Evolutionary conservation across 2,329 filamentous ascomycete species (phyloP), one percentile per base, ranked within the genome.

Genomic region (Ophiostoma ips): DNA sequence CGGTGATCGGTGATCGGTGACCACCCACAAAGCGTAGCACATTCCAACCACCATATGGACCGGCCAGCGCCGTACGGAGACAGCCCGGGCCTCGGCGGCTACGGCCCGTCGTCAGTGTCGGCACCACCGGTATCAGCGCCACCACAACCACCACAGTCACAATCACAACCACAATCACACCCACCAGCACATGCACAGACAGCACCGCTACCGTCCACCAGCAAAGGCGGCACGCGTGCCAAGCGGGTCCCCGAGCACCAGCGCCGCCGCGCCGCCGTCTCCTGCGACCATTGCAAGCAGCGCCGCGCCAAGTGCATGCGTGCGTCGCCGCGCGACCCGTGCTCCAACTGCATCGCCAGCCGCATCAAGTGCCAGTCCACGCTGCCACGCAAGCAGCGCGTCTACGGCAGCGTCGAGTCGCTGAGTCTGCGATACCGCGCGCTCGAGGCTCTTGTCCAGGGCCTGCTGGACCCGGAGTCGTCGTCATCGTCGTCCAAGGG

Each of bases 201-300:
- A 15, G 10, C 13, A 24, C 5, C 38, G 7, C 3, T 19, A 16
- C 4, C 40, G 6, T 13, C 28, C 40, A n/a, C 13, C 15, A 16
- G 15, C 40, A 43, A 43, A 24, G 9, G 21, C 38, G 15, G 24
- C 15, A 18, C 40, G 13, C 46, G 48, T 13, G 45, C 48, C 21
- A 58, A 60, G 51, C 58, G 63, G 51, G 66, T 70, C 12, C 68
- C 68, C 6, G 61, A 64, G 43, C 66, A 69, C 50, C 67, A 68
- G 56, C 62, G 68, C 40, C 68, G 70, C 55, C 61, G 68, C 21
- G 68, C 68, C 47, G 68, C 70, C 55, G 66, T 65, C 15, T 65
- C 62, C 49, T 71, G 68, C 59, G 68, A 71, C 59, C 67, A 68
- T 52, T 70, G 68, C 63, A 70, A 70, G 60, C 65, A 63, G 51